Conservation (phyloP, 23 red algal species). For the Gracilariopsis chorda region DNA sequence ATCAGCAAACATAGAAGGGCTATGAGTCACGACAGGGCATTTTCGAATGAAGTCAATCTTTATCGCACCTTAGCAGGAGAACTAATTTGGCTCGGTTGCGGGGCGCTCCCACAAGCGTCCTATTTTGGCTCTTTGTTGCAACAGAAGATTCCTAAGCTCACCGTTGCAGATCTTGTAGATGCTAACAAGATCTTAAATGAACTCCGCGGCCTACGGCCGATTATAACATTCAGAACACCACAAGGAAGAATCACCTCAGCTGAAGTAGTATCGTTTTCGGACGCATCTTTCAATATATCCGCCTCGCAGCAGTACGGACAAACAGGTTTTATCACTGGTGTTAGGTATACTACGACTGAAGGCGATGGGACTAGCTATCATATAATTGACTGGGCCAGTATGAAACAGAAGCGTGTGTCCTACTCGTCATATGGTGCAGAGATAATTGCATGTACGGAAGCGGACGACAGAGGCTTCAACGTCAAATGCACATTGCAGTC, state of each 20-base stretch:
- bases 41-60: background rate
- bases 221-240: background rate
- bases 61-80: background rate
- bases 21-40: background rate
- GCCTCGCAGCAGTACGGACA: background rate
- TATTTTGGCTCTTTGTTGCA: slow-evolving; percentile 19
- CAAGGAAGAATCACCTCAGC: background rate
- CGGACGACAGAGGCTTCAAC: background rate
- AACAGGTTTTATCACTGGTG: background rate
- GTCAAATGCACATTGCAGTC: background rate
- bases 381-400: background rate
- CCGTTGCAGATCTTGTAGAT: background rate
- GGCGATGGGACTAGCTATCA: background rate
- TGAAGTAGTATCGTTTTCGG: background rate
- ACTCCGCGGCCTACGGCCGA: background rate
- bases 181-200: background rate
- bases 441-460: slow-evolving; percentile 1
- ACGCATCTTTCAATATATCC: slow-evolving; percentile 16
- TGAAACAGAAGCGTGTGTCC: background rate
- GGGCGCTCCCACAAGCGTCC: background rate
- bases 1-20: background rate
- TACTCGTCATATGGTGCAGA: slow-evolving; percentile 29
- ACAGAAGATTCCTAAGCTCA: background rate
- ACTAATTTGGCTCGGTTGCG: background rate
- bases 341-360: background rate